Evolutionary conservation across 192 early-diverging fungal genomes (phyloP), one percentile per base, ranked within the genome.

Genomic region (Coemansia sp.): DNA sequence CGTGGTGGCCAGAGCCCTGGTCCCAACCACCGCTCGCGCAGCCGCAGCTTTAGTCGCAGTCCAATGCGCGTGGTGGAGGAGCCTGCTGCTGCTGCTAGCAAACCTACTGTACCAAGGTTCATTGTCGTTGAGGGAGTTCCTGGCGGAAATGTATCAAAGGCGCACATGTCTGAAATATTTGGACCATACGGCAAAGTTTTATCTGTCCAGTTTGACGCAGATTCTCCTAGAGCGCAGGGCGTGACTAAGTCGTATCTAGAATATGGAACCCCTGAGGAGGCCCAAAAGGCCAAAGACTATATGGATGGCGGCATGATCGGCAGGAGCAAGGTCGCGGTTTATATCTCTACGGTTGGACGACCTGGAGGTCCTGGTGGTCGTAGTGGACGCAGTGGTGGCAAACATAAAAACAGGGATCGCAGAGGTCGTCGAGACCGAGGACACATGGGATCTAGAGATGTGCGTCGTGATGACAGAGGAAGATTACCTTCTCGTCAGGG

Each of bases 241-340:
- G 42, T 14, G 21, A 44, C 30, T 23, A 19, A 38, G 11, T 62
- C 32, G 2, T 77, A 59, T 28, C 13, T 58, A 4, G 47, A 67
- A 4, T 5, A 44, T 26, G 69, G 35, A 10, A 39, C 59, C 1
- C 57, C 35, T 2, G 67, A 61, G 16, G 39, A n/a, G 0, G 71
- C 65, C 9, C 57, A 68, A 11, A 63, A 72, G 46, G 73, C 77
- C 3, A 28, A 26, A 21, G 77, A 80, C 14, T 62, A 75, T 37
- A 75, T 80, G 77, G 64, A 80, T 26, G 77, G 77, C 17, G 77
- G 62, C 13, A 49, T 68, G 62, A 72, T 80, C 43, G 66, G 66
- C 23, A 42, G 42, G 7, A 50, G n/a, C 3, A 67, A 23, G 14
- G 42, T 80, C 14, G 11, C 52, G 19, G 68, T 58, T 4, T 5